Evolutionary conservation across 2,329 filamentous ascomycete genomes (phyloP).

Genomic region (Colletotrichum sp.): DNA sequence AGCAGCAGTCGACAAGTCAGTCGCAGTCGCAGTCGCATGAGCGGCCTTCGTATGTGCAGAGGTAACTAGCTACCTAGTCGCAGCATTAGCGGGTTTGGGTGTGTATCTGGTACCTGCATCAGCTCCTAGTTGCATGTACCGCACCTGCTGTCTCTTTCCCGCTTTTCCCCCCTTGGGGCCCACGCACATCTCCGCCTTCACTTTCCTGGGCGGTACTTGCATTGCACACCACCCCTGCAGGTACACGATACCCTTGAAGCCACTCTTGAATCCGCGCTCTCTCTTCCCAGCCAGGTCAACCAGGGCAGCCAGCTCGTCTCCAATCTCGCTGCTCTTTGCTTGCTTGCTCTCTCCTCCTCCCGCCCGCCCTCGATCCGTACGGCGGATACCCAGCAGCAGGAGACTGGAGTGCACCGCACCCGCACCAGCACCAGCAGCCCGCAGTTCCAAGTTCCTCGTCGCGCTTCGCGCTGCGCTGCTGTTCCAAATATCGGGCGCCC

Average conservation of each 20-base stretch:
- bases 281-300: neutral
- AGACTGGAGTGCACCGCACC: neutral
- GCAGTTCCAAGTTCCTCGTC: neutral
- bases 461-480: slow-evolving; percentile 5
- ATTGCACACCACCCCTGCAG: slow-evolving; percentile 11
- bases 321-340: neutral
- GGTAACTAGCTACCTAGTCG: neutral
- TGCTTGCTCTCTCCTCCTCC: neutral
- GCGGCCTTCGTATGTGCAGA: neutral
- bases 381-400: neutral
- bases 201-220: slow-evolving; percentile 18
- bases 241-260: slow-evolving; percentile 12
- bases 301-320: neutral
- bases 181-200: slow-evolving; percentile 21
- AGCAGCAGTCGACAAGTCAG: neutral
- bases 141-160: slow-evolving; percentile 13
- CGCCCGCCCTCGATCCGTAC: neutral
- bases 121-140: slow-evolving; percentile 15
- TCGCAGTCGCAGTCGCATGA: neutral
- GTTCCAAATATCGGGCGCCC: slow-evolving; percentile 18
- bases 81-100: slow-evolving; percentile 17
- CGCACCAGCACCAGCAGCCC: neutral
- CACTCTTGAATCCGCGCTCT: neutral
- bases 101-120: slow-evolving; percentile 22
- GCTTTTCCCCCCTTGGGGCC: slow-evolving; percentile 9